A percentile compares a stretch with the other conserved stretches of the same genome.
These are phyloP conservation scores for Closterium sp. DNA, from an alignment of 139 green algal species.

Conservation along the genomic window DNA sequence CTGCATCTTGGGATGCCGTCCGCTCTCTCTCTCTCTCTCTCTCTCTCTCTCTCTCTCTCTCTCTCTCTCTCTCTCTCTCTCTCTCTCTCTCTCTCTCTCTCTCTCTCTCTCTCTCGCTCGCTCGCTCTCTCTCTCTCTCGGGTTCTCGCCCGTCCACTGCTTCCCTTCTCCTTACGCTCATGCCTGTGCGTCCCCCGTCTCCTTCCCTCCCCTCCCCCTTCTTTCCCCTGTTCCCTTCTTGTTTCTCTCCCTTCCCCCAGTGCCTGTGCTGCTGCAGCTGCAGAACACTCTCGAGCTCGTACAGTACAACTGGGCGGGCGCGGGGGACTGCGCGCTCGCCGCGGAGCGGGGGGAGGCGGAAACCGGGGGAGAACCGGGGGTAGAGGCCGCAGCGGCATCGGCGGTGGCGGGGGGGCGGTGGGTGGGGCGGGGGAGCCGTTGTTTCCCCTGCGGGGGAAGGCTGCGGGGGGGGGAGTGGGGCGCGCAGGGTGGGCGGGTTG, in stretches of 20 bases:
- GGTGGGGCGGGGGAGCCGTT: background rate
- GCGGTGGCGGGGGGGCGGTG: no score
- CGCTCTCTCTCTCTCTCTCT: background rate
- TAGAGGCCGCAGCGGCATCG: no score
- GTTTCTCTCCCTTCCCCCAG: background rate
- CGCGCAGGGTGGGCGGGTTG: no score
- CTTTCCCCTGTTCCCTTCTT: slow-evolving; percentile 8
- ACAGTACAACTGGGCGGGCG: background rate
- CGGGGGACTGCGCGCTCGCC: background rate
- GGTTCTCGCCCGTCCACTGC: background rate
- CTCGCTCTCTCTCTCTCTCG: no score
- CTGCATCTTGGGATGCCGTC: slow-evolving; percentile 1
- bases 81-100: no score
- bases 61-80: no score
- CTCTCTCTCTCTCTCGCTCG: no score
- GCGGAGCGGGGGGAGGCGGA: no score
- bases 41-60: background rate
- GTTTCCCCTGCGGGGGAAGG: background rate
- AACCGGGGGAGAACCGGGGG: background rate
- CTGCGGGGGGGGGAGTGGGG: no score
- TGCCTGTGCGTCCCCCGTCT: background rate
- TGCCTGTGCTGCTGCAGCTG: background rate
- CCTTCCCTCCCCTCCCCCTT: background rate
- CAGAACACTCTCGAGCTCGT: background rate
- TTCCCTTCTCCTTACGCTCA: background rate